Evolutionary conservation across 345 rosid genomes (phyloP), one percentile per base, ranked within the genome.

Genomic region (Tarenaya hassleriana): DNA sequence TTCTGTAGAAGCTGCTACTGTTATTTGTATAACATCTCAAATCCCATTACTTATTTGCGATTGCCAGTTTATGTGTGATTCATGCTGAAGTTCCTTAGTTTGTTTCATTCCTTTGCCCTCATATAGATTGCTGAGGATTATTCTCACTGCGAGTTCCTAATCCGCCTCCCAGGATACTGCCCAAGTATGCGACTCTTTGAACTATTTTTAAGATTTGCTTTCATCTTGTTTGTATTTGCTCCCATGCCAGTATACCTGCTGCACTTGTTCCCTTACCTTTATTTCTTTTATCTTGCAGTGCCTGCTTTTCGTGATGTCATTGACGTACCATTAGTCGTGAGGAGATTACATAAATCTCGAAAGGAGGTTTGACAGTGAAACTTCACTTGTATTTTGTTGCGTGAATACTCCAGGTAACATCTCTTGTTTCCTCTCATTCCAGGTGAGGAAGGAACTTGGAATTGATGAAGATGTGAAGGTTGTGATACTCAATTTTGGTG

Each of bases 91-190:
- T 47, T 49, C 33, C 38, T 15, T 21, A 20, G 27, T 43, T 63
- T 18, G 40, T 13, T 34, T 47, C 47, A 14, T 48, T 55, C 44
- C 14, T 34, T 48, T 54, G 34, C 35, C 14, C 34, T 34, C 29
- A 29, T 43, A 47, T 82, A 92, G 99, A 92, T 92, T 63, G 99
- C 99, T 10, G 97, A 92, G 69, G 99, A 92, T 72, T 92, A 92
- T 73, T 92, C 97, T 59, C 88, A 83, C 40, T 85, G 94, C 57
- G 97, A 88, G 68, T 88, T 92, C 76, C 74, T 92, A 19, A 83
- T 92, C 65, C 98, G 97, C 59, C 88, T 92, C 38, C 98, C 98
- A 18, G 98, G 98, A 64, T 92, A 88, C 72, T 92, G 98, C 57
- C 98, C 98, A 73, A 92, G 98, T 92, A 83, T 66, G 94, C 64